phyloP scores from a whole-genome alignment of 2,329 filamentous ascomycete genomes.

The Rugonectria rugulosa region DNA sequence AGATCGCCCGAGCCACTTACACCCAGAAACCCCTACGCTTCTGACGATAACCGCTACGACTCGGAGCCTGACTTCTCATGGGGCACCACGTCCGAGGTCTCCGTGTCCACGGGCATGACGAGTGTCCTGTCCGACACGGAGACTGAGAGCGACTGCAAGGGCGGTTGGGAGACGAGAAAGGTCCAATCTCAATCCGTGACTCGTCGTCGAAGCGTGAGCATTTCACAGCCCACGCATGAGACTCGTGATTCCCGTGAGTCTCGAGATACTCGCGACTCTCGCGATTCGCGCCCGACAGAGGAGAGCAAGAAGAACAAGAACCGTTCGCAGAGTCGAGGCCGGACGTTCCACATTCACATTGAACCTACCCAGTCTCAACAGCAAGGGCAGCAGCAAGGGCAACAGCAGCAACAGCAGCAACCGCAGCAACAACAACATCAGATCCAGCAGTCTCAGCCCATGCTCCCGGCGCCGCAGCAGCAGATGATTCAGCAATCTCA shows the following conservation, averaged over 20 bases:
- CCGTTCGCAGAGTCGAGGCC: slow-evolving; percentile 36
- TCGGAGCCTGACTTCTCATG: slow-evolving; percentile 35
- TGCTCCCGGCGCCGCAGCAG: background rate
- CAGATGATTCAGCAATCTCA: background rate
- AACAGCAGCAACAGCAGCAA: background rate
- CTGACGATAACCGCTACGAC: slow-evolving; percentile 36
- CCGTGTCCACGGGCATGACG: slow-evolving; percentile 33
- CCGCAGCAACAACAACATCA: slow-evolving; percentile 11
- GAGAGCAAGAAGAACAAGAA: slow-evolving; percentile 29
- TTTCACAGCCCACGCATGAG: slow-evolving; percentile 17
- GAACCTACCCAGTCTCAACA: slow-evolving; percentile 30
- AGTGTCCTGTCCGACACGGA: slow-evolving; percentile 35
- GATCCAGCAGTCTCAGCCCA: background rate
- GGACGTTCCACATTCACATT: slow-evolving; percentile 40
- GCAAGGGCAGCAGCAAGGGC: slow-evolving; percentile 11
- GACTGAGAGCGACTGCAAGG: slow-evolving; percentile 24
- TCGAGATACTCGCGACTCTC: slow-evolving; percentile 2
- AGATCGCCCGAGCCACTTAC: slow-evolving; percentile 31
- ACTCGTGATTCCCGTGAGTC: background rate
- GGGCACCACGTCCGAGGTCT: slow-evolving; percentile 33
- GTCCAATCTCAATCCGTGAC: slow-evolving; percentile 29
- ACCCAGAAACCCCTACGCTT: slow-evolving; percentile 30
- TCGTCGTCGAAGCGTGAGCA: slow-evolving; percentile 23
- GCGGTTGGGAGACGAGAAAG: slow-evolving; percentile 26
- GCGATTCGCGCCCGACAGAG: slow-evolving; percentile 26